A percentile compares a stretch with the other conserved stretches of the same genome.
Evolutionary conservation across 1,284 basidiomycete species (phyloP).

Genomic region (Meripilus lineatus): DNA sequence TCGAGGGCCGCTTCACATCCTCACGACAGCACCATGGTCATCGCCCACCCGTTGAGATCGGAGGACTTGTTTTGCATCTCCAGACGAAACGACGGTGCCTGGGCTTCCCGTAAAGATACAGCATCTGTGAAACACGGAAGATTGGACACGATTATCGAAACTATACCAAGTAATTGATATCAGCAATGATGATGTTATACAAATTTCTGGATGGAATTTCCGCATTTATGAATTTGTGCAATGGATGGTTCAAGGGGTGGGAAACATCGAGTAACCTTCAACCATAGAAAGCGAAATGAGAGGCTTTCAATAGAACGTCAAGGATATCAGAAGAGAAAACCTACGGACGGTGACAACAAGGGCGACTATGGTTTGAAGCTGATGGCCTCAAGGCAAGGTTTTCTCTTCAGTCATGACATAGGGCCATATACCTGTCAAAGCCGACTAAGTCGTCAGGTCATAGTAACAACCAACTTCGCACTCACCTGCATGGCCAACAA

Average conservation of each 20-base stretch:
- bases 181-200: no score
- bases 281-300: slow-evolving; percentile 46
- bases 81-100: no score
- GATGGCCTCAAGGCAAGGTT: slow-evolving; percentile 59
- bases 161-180: no score
- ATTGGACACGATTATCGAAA: no score
- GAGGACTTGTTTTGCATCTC: no score
- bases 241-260: slow-evolving; percentile 28
- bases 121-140: no score
- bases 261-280: slow-evolving; percentile 71
- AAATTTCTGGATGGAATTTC: no score
- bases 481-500: slow-evolving; percentile 76
- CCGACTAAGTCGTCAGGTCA: slow-evolving; percentile 1
- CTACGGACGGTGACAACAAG: slow-evolving; percentile 66
- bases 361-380: slow-evolving; percentile 65
- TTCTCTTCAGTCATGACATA: slow-evolving; percentile 70
- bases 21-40: no score
- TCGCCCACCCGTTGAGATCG: no score
- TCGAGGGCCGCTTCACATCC: no score
- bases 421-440: slow-evolving; percentile 53
- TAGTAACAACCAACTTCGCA: slow-evolving; percentile 10
- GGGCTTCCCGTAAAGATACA: no score
- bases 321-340: slow-evolving; percentile 22
- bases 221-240: no score
- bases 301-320: slow-evolving; percentile 4